Percentiles rank a stretch among this genome's conserved stretches.
These are phyloP conservation scores for Alternaria panax DNA, from an alignment of 2,329 filamentous ascomycete genomes.

Conservation along the genomic window DNA sequence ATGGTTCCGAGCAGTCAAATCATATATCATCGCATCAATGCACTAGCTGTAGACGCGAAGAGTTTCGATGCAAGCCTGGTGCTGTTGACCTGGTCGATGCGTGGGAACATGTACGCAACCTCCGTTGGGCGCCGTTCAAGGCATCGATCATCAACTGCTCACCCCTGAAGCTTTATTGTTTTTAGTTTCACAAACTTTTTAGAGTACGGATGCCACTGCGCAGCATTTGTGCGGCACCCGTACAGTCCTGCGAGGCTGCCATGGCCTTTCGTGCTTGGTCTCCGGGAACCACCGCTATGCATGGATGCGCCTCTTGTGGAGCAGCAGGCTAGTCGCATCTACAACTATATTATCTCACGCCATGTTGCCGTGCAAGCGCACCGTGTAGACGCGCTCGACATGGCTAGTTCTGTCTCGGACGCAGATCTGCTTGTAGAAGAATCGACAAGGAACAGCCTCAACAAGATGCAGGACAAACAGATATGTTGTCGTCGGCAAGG, in stretches of 20 bases:
- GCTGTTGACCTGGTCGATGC: not conserved
- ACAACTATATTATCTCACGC: slow-evolving; percentile 10
- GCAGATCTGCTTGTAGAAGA: slow-evolving; percentile 11
- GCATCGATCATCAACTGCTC: not conserved
- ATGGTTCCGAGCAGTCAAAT: not conserved
- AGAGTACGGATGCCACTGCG: not conserved
- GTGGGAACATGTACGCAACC: not conserved
- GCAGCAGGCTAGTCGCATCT: slow-evolving; percentile 6
- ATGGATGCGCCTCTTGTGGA: slow-evolving; percentile 4
- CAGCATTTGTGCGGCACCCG: not conserved
- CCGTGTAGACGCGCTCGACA: slow-evolving; percentile 9
- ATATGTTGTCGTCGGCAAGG: not conserved
- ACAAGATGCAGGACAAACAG: slow-evolving; percentile 9
- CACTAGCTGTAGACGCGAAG: not conserved
- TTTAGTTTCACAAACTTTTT: not conserved
- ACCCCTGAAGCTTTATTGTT: not conserved
- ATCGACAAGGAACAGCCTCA: slow-evolving; percentile 10
- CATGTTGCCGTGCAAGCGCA: slow-evolving; percentile 8
- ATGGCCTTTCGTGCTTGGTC: not conserved
- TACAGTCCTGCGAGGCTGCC: not conserved
- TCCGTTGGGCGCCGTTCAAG: not conserved
- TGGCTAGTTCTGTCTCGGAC: slow-evolving; percentile 12
- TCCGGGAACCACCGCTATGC: slow-evolving; percentile 11
- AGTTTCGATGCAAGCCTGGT: not conserved
- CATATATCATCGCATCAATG: not conserved